A percentile compares a stretch with the other conserved stretches of the same genome.
phyloP scores from a whole-genome alignment of 1,284 basidiomycete species.

The Sanghuangporus sanghuang region DNA sequence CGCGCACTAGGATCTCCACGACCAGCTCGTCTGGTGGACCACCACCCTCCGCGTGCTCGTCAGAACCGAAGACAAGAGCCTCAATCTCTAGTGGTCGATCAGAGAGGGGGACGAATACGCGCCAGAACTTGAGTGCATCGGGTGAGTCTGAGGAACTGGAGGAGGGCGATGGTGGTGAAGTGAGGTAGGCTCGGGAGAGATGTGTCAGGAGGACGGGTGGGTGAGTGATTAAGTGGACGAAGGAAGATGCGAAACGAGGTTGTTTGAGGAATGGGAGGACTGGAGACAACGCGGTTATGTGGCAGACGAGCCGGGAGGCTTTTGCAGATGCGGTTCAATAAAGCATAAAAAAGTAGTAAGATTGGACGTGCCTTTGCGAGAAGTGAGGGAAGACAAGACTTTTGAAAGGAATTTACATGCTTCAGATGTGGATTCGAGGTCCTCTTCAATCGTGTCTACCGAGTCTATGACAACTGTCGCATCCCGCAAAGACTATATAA shows the following conservation, averaged over 20 bases:
- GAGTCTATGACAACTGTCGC: constrained; percentile 63
- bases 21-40: constrained; percentile 39
- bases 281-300: constrained; percentile 47
- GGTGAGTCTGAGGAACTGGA: constrained; percentile 25
- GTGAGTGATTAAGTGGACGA: constrained; percentile 63
- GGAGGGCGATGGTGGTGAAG: constrained; percentile 59
- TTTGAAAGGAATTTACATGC: constrained; percentile 47
- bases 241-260: constrained; percentile 58
- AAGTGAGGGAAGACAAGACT: constrained; percentile 37
- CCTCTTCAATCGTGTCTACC: constrained; percentile 53
- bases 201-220: constrained; percentile 59
- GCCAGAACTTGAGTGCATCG: constrained; percentile 76
- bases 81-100: constrained; percentile 57
- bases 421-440: constrained; percentile 49
- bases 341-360: neutral
- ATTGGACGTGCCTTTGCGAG: constrained; percentile 37
- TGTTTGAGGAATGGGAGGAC: constrained; percentile 53
- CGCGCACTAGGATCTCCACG: constrained; percentile 58
- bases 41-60: constrained; percentile 32
- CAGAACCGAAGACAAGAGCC: constrained; percentile 50
- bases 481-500: constrained; percentile 28
- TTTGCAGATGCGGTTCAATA: constrained; percentile 13
- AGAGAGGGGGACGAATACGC: constrained; percentile 61
- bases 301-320: constrained; percentile 62
- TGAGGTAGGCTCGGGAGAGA: constrained; percentile 61